These are phyloP conservation scores for Cercospora berteroae DNA, from an alignment of 2,329 filamentous ascomycete genomes.

Conservation along the genomic window DNA sequence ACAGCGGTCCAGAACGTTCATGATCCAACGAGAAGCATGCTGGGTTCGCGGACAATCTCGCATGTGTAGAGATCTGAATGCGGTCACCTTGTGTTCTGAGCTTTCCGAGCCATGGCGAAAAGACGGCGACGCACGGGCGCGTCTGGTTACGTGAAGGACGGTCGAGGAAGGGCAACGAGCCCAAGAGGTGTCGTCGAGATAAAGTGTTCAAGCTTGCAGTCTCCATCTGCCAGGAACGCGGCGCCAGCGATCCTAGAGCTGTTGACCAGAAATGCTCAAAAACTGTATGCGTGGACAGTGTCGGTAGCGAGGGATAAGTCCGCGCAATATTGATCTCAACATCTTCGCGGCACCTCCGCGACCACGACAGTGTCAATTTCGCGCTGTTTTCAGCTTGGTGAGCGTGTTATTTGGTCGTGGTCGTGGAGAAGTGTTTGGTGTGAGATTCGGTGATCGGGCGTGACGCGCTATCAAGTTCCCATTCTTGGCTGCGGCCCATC, in stretches of 20 bases:
- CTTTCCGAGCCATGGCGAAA: background rate
- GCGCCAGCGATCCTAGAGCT: constrained; percentile 10
- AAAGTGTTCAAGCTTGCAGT: constrained; percentile 12
- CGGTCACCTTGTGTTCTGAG: background rate
- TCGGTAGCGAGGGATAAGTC: background rate
- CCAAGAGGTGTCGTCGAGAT: constrained; percentile 18
- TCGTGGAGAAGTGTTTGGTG: background rate
- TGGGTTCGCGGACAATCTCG: background rate
- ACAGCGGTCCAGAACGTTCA: background rate
- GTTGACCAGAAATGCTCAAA: constrained; percentile 2
- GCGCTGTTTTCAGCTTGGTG: background rate
- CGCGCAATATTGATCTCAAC: background rate
- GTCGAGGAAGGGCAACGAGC: background rate
- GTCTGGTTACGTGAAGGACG: background rate
- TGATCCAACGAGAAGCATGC: background rate
- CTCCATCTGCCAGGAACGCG: constrained; percentile 12
- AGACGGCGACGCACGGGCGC: background rate
- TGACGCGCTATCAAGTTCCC: constrained; percentile 5
- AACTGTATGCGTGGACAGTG: background rate
- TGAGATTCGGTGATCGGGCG: background rate
- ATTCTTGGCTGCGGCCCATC: background rate
- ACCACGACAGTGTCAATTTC: background rate
- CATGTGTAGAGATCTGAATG: background rate
- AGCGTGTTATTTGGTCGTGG: background rate
- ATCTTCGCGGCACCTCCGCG: constrained; percentile 2